These are phyloP conservation scores for Martiniozyma asiatica DNA, from an alignment of 1,139 yeast genomes.

Conservation along the genomic window DNA sequence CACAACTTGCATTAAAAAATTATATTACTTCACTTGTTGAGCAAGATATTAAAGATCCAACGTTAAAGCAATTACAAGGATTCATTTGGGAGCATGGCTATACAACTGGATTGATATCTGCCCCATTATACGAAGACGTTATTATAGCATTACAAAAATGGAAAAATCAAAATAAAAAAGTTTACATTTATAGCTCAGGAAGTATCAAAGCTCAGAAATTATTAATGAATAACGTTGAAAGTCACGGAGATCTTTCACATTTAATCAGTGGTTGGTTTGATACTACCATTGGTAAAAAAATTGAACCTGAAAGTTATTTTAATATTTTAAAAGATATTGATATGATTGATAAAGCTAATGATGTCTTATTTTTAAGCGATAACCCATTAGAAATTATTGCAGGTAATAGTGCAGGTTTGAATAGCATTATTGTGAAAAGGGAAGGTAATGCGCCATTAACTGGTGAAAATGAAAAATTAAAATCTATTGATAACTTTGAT, in stretches of 20 bases:
- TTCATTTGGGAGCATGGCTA: conserved; percentile 75
- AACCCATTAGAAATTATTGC: conserved; percentile 59
- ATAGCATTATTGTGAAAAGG: conserved; percentile 47
- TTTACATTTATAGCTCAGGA: conserved; percentile 87
- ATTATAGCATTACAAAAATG: conserved; percentile 38
- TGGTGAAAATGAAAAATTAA: conserved; percentile 23
- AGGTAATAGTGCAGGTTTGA: conserved; percentile 56
- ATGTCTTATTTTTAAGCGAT: conserved; percentile 64
- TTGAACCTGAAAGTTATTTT: conserved; percentile 42
- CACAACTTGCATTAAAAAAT: conserved; percentile 12
- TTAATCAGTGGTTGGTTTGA: conserved; percentile 64
- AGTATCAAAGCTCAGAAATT: conserved; percentile 77
- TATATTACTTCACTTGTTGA: conserved; percentile 49
- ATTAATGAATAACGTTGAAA: conserved; percentile 51
- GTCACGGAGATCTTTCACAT: conserved; percentile 24
- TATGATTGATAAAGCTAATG: conserved; percentile 6
- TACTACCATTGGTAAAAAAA: conserved; percentile 70
- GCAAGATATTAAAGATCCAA: conserved; percentile 66
- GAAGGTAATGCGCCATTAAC: conserved; percentile 62
- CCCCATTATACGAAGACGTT: conserved; percentile 73
- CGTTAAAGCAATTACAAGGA: conserved; percentile 73
- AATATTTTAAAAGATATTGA: conserved; percentile 40
- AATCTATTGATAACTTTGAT: no score
- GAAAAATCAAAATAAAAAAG: conserved; percentile 18
- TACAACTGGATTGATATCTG: conserved; percentile 55